Conservation (phyloP, 495 filamentous ascomycete species). For the Xylaria castorea region DNA sequence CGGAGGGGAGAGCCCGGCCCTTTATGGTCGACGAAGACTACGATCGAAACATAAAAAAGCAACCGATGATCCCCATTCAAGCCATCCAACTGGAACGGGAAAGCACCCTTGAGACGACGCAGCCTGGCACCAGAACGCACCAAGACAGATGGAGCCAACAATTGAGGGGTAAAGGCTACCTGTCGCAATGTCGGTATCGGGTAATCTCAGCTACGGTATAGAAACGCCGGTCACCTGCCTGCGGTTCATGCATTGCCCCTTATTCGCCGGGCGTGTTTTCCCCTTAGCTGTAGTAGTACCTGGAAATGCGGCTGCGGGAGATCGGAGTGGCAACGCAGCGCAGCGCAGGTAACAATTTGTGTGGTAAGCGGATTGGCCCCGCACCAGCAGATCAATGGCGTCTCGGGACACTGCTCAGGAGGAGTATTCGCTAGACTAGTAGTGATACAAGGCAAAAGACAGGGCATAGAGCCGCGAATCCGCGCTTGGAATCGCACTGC, state of each 20-base stretch:
- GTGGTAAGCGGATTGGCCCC: slow-evolving; percentile 5
- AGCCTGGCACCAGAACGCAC: slow-evolving; percentile 8
- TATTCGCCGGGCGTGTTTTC: slow-evolving; percentile 8
- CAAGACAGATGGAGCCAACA: slow-evolving; percentile 12
- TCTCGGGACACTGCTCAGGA: background rate
- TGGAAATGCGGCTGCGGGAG: slow-evolving; percentile 15
- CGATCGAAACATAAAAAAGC: slow-evolving; percentile 18
- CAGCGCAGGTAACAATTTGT: background rate
- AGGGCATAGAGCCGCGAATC: slow-evolving; percentile 17
- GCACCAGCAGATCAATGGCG: background rate
- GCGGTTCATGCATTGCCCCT: slow-evolving; percentile 9
- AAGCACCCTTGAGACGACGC: slow-evolving; percentile 11
- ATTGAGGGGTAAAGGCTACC: slow-evolving; percentile 28
- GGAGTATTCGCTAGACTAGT: background rate
- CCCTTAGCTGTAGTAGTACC: background rate
- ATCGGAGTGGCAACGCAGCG: slow-evolving; percentile 10
- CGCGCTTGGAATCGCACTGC: slow-evolving; percentile 11
- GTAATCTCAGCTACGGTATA: slow-evolving; percentile 27
- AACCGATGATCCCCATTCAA: background rate
- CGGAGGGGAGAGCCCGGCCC: slow-evolving; percentile 30
- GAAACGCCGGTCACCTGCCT: slow-evolving; percentile 21
- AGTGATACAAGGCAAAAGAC: background rate
- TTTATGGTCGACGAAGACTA: slow-evolving; percentile 38
- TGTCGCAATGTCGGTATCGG: slow-evolving; percentile 21
- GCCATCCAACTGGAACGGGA: slow-evolving; percentile 15